phyloP scores from a whole-genome alignment of 768 basidiomycete genomes.

The Tulasnella sp. region DNA sequence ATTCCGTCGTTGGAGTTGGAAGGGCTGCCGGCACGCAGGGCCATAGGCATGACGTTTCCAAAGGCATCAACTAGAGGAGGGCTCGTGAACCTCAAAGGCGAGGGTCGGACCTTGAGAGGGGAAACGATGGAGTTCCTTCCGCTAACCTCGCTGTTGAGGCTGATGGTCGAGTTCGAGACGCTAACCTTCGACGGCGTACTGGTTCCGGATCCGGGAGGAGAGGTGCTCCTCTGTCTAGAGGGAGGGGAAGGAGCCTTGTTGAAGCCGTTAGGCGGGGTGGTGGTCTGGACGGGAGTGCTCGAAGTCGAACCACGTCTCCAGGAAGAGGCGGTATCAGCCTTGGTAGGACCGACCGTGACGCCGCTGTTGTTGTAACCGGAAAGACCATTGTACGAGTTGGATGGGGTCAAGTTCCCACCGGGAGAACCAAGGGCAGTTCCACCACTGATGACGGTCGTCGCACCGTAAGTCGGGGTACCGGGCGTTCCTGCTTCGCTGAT shows the following conservation, averaged over 20 bases:
- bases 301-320: slow-evolving; percentile 57
- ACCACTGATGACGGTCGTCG: slow-evolving; percentile 59
- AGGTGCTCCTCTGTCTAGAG: slow-evolving; percentile 53
- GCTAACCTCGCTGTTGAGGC: neutral
- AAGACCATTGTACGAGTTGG: slow-evolving; percentile 9
- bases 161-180: neutral
- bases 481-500: slow-evolving; percentile 27
- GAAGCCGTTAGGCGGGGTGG: slow-evolving; percentile 31
- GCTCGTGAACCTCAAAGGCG: slow-evolving; percentile 9
- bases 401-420: slow-evolving; percentile 16
- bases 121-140: neutral
- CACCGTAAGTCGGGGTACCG: slow-evolving; percentile 37
- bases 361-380: slow-evolving; percentile 7
- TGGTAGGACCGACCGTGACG: slow-evolving; percentile 42
- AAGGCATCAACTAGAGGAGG: neutral
- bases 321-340: slow-evolving; percentile 65
- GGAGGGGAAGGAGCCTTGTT: slow-evolving; percentile 40
- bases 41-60: neutral
- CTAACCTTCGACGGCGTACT: neutral
- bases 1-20: neutral
- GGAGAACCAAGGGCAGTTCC: slow-evolving; percentile 55
- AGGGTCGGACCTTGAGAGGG: slow-evolving; percentile 7
- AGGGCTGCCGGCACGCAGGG: neutral
- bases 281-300: slow-evolving; percentile 55
- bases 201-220: slow-evolving; percentile 37